phyloP scores from a whole-genome alignment of 2,329 filamentous ascomycete genomes.

The Microsporum canis region DNA sequence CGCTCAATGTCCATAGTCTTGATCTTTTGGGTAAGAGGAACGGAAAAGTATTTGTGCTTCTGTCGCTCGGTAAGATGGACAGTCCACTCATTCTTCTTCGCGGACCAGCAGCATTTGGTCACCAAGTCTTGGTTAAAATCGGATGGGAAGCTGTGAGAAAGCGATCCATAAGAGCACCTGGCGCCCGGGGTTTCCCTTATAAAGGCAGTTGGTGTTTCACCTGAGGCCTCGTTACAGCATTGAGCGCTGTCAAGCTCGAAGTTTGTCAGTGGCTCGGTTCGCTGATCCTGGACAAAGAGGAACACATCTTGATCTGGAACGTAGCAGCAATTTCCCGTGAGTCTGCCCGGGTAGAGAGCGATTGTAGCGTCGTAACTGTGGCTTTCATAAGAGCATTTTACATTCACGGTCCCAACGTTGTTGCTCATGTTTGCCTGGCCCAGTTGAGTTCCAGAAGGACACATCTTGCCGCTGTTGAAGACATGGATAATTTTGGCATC shows the following conservation, averaged over 20 bases:
- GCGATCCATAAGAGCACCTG: neutral
- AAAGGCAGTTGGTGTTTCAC: neutral
- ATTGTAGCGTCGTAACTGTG: neutral
- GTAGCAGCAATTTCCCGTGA: neutral
- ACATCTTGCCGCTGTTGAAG: neutral
- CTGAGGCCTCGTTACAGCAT: neutral
- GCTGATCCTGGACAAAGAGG: neutral
- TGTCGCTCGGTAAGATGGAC: neutral
- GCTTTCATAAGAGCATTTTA: neutral
- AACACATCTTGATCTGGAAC: neutral
- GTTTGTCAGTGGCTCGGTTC: neutral
- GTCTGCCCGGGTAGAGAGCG: neutral
- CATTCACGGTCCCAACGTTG: neutral
- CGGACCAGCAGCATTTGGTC: neutral
- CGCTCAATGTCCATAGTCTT: neutral
- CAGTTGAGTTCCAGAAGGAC: neutral
- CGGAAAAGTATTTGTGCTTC: neutral
- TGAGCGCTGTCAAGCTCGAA: neutral
- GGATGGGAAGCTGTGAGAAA: neutral
- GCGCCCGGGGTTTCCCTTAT: neutral
- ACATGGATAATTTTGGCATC: neutral
- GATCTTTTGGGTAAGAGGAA: neutral
- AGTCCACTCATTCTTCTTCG: neutral
- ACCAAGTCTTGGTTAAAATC: neutral
- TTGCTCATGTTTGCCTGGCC: neutral